phyloP scores from a whole-genome alignment of 164 flowering plant genomes.

The Vitis rupestris region DNA sequence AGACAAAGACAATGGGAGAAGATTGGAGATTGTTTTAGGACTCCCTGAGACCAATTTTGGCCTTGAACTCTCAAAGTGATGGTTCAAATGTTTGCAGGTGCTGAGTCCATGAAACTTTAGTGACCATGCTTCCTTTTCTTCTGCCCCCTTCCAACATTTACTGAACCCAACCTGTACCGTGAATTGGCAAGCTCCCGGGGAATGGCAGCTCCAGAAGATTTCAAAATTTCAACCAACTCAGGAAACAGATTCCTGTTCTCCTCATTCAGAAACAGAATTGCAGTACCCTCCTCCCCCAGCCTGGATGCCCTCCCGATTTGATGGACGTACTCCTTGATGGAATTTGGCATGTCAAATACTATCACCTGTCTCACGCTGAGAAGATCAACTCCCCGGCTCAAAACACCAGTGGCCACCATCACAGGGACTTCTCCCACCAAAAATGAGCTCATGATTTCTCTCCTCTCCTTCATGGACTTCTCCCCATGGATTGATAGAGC shows the following conservation, averaged over 20 bases:
- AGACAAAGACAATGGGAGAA: no score
- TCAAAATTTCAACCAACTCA: slow-evolving; percentile 59
- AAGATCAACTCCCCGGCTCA: slow-evolving; percentile 89
- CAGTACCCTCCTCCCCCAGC: slow-evolving; percentile 75
- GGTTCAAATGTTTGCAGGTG: no score
- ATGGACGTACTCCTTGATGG: slow-evolving; percentile 86
- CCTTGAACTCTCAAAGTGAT: not conserved
- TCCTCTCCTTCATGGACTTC: slow-evolving; percentile 88
- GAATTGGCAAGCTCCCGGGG: slow-evolving; percentile 84
- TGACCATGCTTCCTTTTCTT: slow-evolving; percentile 59
- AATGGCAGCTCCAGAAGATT: slow-evolving; percentile 64
- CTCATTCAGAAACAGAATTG: slow-evolving; percentile 75
- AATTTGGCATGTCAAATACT: slow-evolving; percentile 90
- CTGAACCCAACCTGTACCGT: slow-evolving; percentile 32
- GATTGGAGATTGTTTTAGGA: no score
- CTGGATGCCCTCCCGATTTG: slow-evolving; percentile 91
- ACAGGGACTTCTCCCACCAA: slow-evolving; percentile 73
- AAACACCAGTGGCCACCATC: slow-evolving; percentile 80
- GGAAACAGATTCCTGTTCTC: slow-evolving; percentile 66
- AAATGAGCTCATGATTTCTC: slow-evolving; percentile 66
- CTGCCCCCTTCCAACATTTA: slow-evolving; percentile 22
- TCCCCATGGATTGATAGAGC: slow-evolving; percentile 85
- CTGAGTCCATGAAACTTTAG: slow-evolving; percentile 17
- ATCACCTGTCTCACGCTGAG: slow-evolving; percentile 79
- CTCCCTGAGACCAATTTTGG: not conserved